Conservation (phyloP, 2,329 filamentous ascomycete species). For the Gaeumannomyces sp. region DNA sequence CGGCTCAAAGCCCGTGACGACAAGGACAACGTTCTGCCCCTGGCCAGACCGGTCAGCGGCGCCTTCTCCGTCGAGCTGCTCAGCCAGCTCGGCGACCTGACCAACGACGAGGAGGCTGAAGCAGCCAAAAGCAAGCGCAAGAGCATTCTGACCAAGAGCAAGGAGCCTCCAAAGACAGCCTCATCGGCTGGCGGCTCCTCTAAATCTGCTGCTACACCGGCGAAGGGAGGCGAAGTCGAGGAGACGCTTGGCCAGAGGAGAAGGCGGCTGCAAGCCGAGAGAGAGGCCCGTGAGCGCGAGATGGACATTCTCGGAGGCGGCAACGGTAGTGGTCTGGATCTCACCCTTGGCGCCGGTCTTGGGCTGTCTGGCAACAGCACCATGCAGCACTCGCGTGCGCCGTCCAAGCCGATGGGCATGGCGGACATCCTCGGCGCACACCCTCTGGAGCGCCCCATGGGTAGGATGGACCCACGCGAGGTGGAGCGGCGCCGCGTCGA, state of each 20-base stretch:
- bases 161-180: slow-evolving; percentile 12
- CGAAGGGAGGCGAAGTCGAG: slow-evolving; percentile 43
- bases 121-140: slow-evolving; percentile 27
- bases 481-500: slow-evolving; percentile 34
- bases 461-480: slow-evolving; percentile 30
- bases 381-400: slow-evolving; percentile 13
- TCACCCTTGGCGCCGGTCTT: slow-evolving; percentile 10
- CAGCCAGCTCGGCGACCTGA: slow-evolving; percentile 51
- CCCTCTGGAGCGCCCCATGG: slow-evolving; percentile 28
- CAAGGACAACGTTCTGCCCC: slow-evolving; percentile 39
- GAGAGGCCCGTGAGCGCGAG: slow-evolving; percentile 55
- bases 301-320: slow-evolving; percentile 29
- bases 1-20: slow-evolving; percentile 56
- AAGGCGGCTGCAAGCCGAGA: slow-evolving; percentile 63
- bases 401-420: slow-evolving; percentile 43
- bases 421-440: slow-evolving; percentile 50
- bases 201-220: not conserved
- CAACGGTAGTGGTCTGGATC: slow-evolving; percentile 10
- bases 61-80: slow-evolving; percentile 66
- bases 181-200: slow-evolving; percentile 15
- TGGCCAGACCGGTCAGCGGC: slow-evolving; percentile 52
- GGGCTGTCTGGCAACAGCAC: slow-evolving; percentile 19
- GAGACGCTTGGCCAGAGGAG: slow-evolving; percentile 76
- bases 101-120: slow-evolving; percentile 18
- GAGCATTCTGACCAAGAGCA: slow-evolving; percentile 20